Evolutionary conservation across 805 yeast genomes (phyloP).

Genomic region (Vanderwaltozyma tropicalis): DNA sequence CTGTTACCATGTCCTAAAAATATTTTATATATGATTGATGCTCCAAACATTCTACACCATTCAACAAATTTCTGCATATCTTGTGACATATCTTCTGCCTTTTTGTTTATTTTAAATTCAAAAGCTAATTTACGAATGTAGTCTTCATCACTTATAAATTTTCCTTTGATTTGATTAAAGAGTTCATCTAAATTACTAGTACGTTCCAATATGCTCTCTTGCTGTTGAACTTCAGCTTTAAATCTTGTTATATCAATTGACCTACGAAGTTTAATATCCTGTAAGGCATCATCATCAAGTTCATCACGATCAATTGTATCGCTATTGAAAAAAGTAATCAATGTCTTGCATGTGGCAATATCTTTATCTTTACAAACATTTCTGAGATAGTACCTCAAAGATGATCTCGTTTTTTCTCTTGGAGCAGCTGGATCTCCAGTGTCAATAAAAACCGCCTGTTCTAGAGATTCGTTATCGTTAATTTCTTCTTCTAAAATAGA

Average conservation of each 20-base stretch:
- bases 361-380: conserved; percentile 43
- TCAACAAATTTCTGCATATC: conserved; percentile 57
- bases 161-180: conserved; percentile 45
- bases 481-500: conserved; percentile 4
- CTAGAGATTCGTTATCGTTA: conserved; percentile 4
- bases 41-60: conserved; percentile 68
- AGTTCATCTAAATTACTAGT: conserved; percentile 41
- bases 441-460: conserved; percentile 5
- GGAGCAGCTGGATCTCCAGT: conserved; percentile 31
- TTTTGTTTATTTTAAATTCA: conserved; percentile 47
- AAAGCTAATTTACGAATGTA: conserved; percentile 52
- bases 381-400: conserved; percentile 64
- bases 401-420: conserved; percentile 67
- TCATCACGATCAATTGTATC: conserved; percentile 27
- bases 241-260: conserved; percentile 39
- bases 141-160: conserved; percentile 36
- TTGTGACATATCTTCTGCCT: conserved; percentile 48
- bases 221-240: conserved; percentile 58
- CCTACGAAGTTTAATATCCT: background rate
- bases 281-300: background rate
- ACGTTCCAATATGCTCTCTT: conserved; percentile 47
- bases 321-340: conserved; percentile 41
- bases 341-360: conserved; percentile 41
- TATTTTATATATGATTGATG: conserved; percentile 69
- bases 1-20: conserved; percentile 54